A percentile compares a stretch with the other conserved stretches of the same genome.
phyloP scores from a whole-genome alignment of 768 basidiomycete genomes.

The Coprinopsis sp. region DNA sequence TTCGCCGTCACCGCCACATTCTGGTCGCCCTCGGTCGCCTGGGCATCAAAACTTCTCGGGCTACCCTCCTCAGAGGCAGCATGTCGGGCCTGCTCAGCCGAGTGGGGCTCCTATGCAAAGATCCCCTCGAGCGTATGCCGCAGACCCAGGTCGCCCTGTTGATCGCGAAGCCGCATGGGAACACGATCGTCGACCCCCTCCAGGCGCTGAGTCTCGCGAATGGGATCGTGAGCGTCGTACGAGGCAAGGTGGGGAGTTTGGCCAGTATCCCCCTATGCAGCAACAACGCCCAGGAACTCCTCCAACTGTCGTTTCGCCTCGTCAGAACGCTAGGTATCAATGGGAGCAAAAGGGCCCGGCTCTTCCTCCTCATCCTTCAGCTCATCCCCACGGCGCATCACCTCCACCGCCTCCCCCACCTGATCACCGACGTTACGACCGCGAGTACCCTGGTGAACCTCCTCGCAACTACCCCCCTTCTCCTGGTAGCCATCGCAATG shows the following conservation, averaged over 20 bases:
- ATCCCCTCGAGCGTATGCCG: constrained; percentile 55
- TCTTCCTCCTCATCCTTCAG: constrained; percentile 27
- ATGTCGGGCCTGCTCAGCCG: constrained; percentile 48
- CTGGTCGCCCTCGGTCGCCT: constrained; percentile 53
- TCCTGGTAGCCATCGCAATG: constrained; percentile 29
- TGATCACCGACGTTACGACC: constrained; percentile 53
- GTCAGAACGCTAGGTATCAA: constrained; percentile 41
- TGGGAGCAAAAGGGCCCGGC: constrained; percentile 59
- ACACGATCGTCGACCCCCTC: constrained; percentile 39
- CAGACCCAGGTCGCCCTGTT: constrained; percentile 41
- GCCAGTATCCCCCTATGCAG: constrained; percentile 25
- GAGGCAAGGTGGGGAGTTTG: constrained; percentile 39
- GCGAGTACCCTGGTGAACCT: constrained; percentile 42
- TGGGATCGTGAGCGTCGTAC: constrained; percentile 50
- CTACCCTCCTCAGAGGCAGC: constrained; percentile 47
- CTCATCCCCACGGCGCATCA: constrained; percentile 25
- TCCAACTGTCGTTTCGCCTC: constrained; percentile 48
- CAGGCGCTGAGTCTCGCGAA: constrained; percentile 41
- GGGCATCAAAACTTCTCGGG: constrained; percentile 38
- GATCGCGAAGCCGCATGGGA: constrained; percentile 62
- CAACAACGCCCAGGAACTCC: constrained; percentile 36
- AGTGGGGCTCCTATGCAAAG: constrained; percentile 44
- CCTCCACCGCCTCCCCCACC: constrained; percentile 30
- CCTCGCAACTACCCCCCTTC: constrained; percentile 28
- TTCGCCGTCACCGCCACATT: constrained; percentile 54